Percentiles rank a stretch among this genome's conserved stretches.
These are phyloP conservation scores for Penicillium hordei DNA, from an alignment of 2,329 filamentous ascomycete species.

Conservation along the genomic window DNA sequence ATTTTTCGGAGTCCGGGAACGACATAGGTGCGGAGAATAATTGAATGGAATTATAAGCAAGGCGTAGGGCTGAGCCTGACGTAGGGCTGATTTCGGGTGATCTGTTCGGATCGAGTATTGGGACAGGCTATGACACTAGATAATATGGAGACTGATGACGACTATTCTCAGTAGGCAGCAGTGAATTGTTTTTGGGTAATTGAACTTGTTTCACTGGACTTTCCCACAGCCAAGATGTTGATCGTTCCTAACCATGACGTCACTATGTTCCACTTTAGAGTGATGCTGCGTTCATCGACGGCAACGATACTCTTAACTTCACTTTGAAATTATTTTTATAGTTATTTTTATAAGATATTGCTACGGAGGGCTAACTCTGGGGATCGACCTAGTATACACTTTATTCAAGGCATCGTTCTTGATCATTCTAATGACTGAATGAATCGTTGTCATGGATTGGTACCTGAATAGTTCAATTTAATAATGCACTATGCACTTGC, in stretches of 20 bases:
- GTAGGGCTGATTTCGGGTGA: conserved; percentile 20
- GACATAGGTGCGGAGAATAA: not conserved
- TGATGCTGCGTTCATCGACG: not conserved
- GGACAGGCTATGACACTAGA: conserved; percentile 8
- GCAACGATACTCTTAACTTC: too few species aligned
- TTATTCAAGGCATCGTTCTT: not conserved
- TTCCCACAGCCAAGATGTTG: conserved; percentile 4
- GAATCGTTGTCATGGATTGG: not conserved
- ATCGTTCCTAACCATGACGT: conserved; percentile 20
- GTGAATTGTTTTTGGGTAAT: conserved; percentile 6
- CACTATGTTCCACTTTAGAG: conserved; percentile 2
- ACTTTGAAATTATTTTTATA: too few species aligned
- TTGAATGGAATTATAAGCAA: not conserved
- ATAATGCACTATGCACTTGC: too few species aligned
- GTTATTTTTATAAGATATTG: not conserved
- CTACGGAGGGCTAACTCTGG: not conserved
- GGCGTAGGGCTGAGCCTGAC: conserved; percentile 22
- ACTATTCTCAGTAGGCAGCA: conserved; percentile 8
- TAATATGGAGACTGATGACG: not conserved
- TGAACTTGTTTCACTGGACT: conserved; percentile 12
- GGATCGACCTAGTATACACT: too few species aligned
- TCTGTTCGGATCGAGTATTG: not conserved
- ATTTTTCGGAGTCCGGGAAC: not conserved
- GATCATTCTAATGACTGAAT: not conserved
- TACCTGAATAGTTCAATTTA: not conserved